Percentiles rank a stretch among this genome's conserved stretches.
Conservation (phyloP, 768 basidiomycete species). For the Podaxis mareebaensis region DNA sequence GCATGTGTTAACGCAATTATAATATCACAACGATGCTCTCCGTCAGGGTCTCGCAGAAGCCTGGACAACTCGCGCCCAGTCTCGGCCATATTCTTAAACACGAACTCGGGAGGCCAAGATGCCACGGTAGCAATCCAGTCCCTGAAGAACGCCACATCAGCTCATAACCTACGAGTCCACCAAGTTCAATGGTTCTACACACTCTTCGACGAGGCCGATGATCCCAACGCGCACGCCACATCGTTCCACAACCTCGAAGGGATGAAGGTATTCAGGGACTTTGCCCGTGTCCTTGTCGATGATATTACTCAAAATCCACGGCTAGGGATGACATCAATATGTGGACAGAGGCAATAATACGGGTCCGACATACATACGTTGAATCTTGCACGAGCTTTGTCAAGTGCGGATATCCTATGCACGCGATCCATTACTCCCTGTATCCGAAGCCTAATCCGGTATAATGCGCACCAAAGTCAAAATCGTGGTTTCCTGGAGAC, state of each 20-base stretch:
- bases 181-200: constrained; percentile 1
- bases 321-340: constrained; percentile 40
- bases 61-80: constrained; percentile 73
- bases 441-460: neutral
- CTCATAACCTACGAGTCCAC: neutral
- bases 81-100: constrained; percentile 74
- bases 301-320: constrained; percentile 91
- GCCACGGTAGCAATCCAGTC: constrained; percentile 90
- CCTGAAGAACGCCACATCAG: constrained; percentile 36
- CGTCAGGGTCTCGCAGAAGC: constrained; percentile 68
- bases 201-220: constrained; percentile 90
- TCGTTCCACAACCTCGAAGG: constrained; percentile 68
- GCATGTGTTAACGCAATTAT: constrained; percentile 87
- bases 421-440: neutral
- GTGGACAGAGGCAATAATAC: neutral
- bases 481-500: constrained; percentile 84
- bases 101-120: constrained; percentile 82
- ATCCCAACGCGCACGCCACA: constrained; percentile 73
- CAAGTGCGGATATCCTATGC: constrained; percentile 32
- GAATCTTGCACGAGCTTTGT: constrained; percentile 70
- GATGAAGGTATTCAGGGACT: constrained; percentile 60
- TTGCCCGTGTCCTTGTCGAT: constrained; percentile 63
- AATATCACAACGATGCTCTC: constrained; percentile 72
- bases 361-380: constrained; percentile 57
- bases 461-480: constrained; percentile 69